These are phyloP conservation scores for Somion occarium DNA, from an alignment of 1,284 basidiomycete species.

Conservation along the genomic window DNA sequence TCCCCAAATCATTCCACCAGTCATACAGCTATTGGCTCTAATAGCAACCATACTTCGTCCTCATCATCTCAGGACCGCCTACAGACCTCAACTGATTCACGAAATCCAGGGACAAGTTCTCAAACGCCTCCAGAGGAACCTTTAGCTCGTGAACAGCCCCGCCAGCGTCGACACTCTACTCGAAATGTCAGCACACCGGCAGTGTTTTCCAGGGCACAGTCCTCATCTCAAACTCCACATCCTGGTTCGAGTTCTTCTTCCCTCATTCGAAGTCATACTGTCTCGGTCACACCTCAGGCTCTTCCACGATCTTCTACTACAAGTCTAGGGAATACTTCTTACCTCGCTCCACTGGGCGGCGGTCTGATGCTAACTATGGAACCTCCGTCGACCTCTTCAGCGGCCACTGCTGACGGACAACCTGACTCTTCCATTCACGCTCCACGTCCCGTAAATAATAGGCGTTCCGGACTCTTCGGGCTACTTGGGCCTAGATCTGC, in stretches of 20 bases:
- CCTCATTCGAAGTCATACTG: neutral
- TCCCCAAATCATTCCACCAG: neutral
- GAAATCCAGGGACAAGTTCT: neutral
- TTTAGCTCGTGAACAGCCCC: neutral
- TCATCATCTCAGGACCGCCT: neutral
- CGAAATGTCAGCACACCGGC: neutral
- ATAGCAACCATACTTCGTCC: neutral
- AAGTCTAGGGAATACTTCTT: neutral
- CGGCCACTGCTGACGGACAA: constrained; percentile 13
- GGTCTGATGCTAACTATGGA: constrained; percentile 9
- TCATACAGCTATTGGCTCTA: no score
- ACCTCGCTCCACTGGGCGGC: neutral
- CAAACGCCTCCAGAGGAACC: neutral
- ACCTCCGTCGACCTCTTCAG: constrained; percentile 11
- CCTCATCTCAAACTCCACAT: no score
- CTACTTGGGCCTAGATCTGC: neutral
- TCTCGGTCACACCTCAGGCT: neutral
- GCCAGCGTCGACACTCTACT: neutral
- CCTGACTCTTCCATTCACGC: constrained; percentile 11
- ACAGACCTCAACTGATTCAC: neutral
- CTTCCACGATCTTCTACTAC: neutral
- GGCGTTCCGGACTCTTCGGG: neutral
- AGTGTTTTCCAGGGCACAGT: neutral
- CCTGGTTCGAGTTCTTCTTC: no score
- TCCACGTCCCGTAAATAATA: constrained; percentile 12